phyloP scores from a whole-genome alignment of 805 yeast species.

The Dipodascopsis tothii region DNA sequence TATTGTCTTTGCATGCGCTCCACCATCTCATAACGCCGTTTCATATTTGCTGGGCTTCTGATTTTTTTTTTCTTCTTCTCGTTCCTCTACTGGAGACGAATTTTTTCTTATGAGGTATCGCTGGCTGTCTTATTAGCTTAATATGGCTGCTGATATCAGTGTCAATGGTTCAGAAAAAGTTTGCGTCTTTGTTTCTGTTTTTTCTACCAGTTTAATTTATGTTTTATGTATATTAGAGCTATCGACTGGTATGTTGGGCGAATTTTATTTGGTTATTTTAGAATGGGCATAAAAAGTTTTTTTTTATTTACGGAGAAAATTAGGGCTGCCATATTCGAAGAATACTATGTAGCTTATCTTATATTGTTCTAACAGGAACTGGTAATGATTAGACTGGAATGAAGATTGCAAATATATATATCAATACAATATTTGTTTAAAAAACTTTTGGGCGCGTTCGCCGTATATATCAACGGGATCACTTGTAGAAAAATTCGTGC shows the following conservation, averaged over 20 bases:
- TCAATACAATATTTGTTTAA: background rate
- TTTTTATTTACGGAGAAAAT: background rate
- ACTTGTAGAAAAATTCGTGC: no score
- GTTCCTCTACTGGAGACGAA: no score
- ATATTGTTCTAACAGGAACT: background rate
- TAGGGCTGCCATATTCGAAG: background rate
- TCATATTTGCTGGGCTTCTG: no score
- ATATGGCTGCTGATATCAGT: no score
- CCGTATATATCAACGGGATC: no score
- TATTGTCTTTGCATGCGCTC: background rate
- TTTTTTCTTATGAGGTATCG: no score
- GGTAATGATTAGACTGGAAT: conserved; percentile 1
- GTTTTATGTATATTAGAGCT: conserved; percentile 1
- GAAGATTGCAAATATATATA: conserved; percentile 1
- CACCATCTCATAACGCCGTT: no score
- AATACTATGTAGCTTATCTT: background rate
- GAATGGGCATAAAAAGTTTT: background rate
- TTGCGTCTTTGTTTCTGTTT: background rate
- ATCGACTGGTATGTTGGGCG: background rate
- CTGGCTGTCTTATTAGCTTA: no score
- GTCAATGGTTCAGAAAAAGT: background rate
- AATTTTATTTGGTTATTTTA: background rate
- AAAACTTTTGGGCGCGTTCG: background rate
- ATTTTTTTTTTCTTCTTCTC: background rate
- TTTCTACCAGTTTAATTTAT: background rate